Conservation (phyloP, 2,329 filamentous ascomycete genomes). For the Ascomycota sp. region DNA sequence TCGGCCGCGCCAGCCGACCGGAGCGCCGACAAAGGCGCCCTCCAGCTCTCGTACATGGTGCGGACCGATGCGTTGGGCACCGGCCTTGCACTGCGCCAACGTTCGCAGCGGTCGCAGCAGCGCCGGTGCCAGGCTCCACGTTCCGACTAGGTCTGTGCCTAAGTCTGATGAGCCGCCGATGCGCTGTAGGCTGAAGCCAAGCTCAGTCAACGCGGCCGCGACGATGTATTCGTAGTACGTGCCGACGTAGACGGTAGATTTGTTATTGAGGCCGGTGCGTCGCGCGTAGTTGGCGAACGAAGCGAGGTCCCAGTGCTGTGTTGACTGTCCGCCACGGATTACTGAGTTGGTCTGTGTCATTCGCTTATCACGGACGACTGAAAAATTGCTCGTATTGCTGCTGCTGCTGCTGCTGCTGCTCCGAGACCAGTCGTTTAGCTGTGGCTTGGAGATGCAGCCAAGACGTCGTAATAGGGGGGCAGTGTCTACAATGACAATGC, state of each 20-base stretch:
- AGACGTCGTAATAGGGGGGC: too few relatives aligned
- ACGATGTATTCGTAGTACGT: conserved; percentile 62
- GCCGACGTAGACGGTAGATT: conserved; percentile 44
- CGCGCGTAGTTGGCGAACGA: conserved; percentile 46
- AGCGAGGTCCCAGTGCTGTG: conserved; percentile 39
- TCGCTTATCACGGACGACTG: background rate
- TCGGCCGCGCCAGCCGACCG: conserved; percentile 46
- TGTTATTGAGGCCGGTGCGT: conserved; percentile 30
- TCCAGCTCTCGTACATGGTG: conserved; percentile 53
- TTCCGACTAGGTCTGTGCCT: conserved; percentile 56
- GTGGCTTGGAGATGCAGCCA: too few relatives aligned
- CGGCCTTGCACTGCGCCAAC: conserved; percentile 50
- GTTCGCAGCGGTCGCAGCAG: conserved; percentile 19
- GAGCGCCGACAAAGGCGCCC: conserved; percentile 56
- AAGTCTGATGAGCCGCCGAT: conserved; percentile 46
- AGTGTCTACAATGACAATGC: too few relatives aligned
- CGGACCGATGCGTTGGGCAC: conserved; percentile 30
- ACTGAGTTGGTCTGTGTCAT: conserved; percentile 8
- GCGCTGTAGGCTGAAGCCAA: conserved; percentile 45
- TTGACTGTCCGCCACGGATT: conserved; percentile 20
- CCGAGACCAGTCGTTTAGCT: too few relatives aligned
- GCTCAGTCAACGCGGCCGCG: conserved; percentile 28
- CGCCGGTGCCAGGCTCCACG: conserved; percentile 38
- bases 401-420: too few relatives aligned
- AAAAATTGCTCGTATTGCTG: background rate